Evolutionary conservation across 2,329 filamentous ascomycete genomes (phyloP).

Genomic region (Fusarium abutilonis): DNA sequence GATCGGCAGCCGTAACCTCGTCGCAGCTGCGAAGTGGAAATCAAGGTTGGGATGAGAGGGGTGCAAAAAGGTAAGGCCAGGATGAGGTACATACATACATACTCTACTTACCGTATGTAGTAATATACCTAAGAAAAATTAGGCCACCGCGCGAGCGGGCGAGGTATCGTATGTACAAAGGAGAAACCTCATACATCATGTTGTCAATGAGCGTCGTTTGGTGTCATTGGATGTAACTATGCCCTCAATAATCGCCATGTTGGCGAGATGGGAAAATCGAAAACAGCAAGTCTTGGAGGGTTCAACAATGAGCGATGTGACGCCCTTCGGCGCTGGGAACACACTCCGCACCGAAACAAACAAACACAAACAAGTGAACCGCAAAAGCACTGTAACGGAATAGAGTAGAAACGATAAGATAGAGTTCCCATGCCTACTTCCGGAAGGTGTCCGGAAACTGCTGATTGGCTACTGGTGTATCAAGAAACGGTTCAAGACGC

Average conservation of each 20-base stretch:
- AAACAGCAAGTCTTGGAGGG: slow-evolving; percentile 10
- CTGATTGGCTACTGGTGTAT: slow-evolving; percentile 15
- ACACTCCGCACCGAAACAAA: slow-evolving; percentile 30
- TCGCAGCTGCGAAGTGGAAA: slow-evolving; percentile 27
- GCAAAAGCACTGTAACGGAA: slow-evolving; percentile 7
- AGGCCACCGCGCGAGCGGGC: slow-evolving; percentile 17
- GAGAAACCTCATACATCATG: slow-evolving; percentile 14
- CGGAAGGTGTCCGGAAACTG: slow-evolving; percentile 25
- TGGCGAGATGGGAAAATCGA: slow-evolving; percentile 9
- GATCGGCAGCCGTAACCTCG: slow-evolving; percentile 14
- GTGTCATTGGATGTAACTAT: slow-evolving; percentile 19
- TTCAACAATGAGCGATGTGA: slow-evolving; percentile 15
- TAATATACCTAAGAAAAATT: neutral
- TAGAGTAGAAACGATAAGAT: slow-evolving; percentile 22
- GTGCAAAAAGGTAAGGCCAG: slow-evolving; percentile 11
- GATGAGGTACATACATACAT: neutral
- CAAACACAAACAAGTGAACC: neutral
- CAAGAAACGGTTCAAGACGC: slow-evolving; percentile 1
- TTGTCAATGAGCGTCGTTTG: slow-evolving; percentile 19
- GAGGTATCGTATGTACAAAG: neutral
- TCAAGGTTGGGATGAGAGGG: slow-evolving; percentile 32
- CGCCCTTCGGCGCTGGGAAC: slow-evolving; percentile 27
- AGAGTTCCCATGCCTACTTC: slow-evolving; percentile 23
- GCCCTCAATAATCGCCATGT: slow-evolving; percentile 3
- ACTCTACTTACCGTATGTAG: neutral